Conservation (phyloP, 805 yeast species). For the Wickerhamomyces chambardii region DNA sequence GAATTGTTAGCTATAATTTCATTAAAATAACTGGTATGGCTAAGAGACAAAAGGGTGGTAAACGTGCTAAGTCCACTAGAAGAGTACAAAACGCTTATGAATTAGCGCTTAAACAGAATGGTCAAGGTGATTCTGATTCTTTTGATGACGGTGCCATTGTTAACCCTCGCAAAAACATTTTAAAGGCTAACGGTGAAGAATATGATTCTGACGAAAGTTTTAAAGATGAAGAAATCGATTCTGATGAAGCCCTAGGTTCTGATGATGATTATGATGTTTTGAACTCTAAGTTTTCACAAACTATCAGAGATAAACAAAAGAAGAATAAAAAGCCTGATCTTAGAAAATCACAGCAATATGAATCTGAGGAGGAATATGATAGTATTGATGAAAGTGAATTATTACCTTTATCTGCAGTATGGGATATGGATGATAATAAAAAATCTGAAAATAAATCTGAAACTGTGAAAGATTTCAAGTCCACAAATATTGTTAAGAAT, state of each 20-base stretch:
- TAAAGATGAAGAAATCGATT: conserved; percentile 63
- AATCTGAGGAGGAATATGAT: conserved; percentile 54
- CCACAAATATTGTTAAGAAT: too few relatives aligned
- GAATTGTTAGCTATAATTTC: not conserved
- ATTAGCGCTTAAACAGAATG: conserved; percentile 33
- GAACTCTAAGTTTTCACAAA: conserved; percentile 61
- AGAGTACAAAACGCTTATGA: conserved; percentile 44
- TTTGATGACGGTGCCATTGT: conserved; percentile 28
- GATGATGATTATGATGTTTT: conserved; percentile 62
- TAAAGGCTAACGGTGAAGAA: conserved; percentile 17
- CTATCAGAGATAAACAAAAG: conserved; percentile 48
- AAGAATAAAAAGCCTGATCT: conserved; percentile 22
- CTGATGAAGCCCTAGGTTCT: conserved; percentile 85
- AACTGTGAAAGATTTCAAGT: conserved; percentile 11
- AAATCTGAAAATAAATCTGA: conserved; percentile 17
- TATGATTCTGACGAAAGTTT: conserved; percentile 24
- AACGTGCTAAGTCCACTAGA: conserved; percentile 14
- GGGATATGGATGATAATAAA: conserved; percentile 67
- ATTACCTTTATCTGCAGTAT: conserved; percentile 74
- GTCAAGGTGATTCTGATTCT: conserved; percentile 22
- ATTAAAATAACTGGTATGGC: not conserved
- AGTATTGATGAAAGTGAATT: conserved; percentile 73
- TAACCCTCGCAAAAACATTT: conserved; percentile 21
- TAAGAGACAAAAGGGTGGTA: not conserved
- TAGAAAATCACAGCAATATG: conserved; percentile 29